Evolutionary conservation across 2,329 filamentous ascomycete genomes (phyloP), one percentile per base, ranked within the genome.

Genomic region (Fusarium succisae): DNA sequence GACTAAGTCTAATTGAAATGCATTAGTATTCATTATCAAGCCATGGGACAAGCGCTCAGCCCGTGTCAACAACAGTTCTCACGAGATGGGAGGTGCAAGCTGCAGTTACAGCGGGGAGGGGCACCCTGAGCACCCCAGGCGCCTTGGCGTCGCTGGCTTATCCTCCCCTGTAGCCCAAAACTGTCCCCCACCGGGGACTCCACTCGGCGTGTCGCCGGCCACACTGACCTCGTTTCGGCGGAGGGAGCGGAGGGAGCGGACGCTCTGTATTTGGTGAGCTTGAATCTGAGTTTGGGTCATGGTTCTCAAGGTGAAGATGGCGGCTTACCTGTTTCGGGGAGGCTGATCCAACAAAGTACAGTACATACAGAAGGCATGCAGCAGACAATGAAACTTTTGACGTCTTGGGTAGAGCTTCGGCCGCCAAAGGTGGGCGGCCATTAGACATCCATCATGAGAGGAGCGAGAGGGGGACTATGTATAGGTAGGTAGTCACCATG

Each of bases 201-300:
- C 76, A 78, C 76, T 78, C 76, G 63, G 74, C 58, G 70, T 66
- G 66, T 78, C 74, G 72, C 76, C 74, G 74, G 76, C 68, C 73
- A 68, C 62, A 70, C 65, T 63, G 66, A 75, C 57, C 72, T 65
- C 63, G 60, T 63, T 55, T 69, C 70, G 74, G 72, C 73, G 72
- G 72, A 59, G 48, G 64, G 32, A 69, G 61, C 67, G 64, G 66
- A 62, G 39, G 30, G 39, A 69, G 62, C 70, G 64, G 66, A 63
- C 39, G 26, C 30, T 53, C 58, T 58, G 55, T 63, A 59, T 72
- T 51, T 73, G 70, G 57, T 73, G 70, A 74, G 65, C 69, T 69
- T 43, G 50, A 38, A 69, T 69, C 71, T 74, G 66, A 72, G 66
- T 69, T 71, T 72, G 45, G 59, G 55, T 53, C 56, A 68, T 57